These are phyloP conservation scores for Hemerocallis citrina DNA, from an alignment of 106 monocot genomes.

Conservation along the genomic window DNA sequence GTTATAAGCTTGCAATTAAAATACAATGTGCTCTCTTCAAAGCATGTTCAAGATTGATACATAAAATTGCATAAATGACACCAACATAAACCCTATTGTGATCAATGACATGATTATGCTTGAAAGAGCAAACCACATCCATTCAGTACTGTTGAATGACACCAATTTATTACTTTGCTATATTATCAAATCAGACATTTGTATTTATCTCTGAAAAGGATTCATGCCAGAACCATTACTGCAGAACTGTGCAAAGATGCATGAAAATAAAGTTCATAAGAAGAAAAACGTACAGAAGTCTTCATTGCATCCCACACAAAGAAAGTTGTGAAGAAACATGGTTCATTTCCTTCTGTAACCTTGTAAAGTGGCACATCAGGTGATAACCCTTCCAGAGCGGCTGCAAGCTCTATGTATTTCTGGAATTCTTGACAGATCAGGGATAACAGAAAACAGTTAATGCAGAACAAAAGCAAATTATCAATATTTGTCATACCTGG, in stretches of 20 bases:
- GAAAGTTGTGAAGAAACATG: conserved; percentile 80
- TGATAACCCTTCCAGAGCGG: conserved; percentile 57
- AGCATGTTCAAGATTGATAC: not conserved
- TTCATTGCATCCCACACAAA: conserved; percentile 82
- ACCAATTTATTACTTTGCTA: not conserved
- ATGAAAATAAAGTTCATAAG: conserved; percentile 6
- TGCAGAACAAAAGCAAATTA: not conserved
- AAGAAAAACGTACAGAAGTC: conserved; percentile 49
- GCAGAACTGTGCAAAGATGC: not conserved
- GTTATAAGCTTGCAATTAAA: not conserved
- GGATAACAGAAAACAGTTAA: not conserved
- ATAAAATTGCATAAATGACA: not conserved
- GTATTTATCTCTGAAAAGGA: not conserved
- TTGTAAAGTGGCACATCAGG: conserved; percentile 80
- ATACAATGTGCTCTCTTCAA: not conserved
- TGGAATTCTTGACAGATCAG: conserved; percentile 15
- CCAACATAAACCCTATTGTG: not conserved
- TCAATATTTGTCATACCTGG: conserved; percentile 29
- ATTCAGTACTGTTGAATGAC: no score
- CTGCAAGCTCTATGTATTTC: conserved; percentile 87
- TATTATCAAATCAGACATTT: not conserved
- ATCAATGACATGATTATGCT: not conserved
- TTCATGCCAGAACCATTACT: not conserved
- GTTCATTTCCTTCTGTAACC: conserved; percentile 92
- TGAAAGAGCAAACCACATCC: no score